Conservation (phyloP, 2,329 filamentous ascomycete genomes). For the Pseudopyricularia javanii region DNA sequence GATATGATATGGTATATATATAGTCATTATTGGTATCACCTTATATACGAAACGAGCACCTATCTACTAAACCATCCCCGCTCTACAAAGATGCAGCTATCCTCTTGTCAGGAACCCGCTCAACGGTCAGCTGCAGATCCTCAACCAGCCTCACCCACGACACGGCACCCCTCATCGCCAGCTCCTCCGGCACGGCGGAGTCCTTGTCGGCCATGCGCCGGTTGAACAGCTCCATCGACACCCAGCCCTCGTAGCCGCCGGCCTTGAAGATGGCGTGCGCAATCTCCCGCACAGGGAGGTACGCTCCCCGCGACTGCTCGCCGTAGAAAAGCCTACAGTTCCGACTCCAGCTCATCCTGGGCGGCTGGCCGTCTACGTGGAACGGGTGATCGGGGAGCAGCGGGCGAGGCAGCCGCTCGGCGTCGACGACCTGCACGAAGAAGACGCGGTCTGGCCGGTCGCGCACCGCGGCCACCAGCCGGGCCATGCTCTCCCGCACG, state of each 20-base stretch:
- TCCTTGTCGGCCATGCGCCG: conserved; percentile 32
- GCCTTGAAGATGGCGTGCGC: conserved; percentile 37
- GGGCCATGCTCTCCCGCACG: conserved; percentile 29
- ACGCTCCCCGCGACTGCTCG: conserved; percentile 39
- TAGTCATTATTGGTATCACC: neutral
- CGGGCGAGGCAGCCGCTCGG: conserved; percentile 35
- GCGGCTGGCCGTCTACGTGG: conserved; percentile 37
- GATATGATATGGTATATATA: neutral
- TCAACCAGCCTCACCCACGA: conserved; percentile 30
- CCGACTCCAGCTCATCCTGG: conserved; percentile 51
- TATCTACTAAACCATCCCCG: neutral
- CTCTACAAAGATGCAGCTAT: neutral
- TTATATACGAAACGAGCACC: neutral
- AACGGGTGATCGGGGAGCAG: conserved; percentile 37
- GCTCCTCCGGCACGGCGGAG: conserved; percentile 30
- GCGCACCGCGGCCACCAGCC: conserved; percentile 31
- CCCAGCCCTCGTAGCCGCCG: conserved; percentile 44
- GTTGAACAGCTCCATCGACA: conserved; percentile 48
- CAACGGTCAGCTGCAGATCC: neutral
- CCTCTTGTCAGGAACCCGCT: neutral
- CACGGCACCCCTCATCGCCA: conserved; percentile 36
- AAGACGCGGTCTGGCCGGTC: conserved; percentile 36
- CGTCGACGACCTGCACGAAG: conserved; percentile 52
- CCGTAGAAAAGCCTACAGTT: conserved; percentile 50
- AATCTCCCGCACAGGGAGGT: conserved; percentile 43